Conservation (phyloP, 2,329 filamentous ascomycete species). For the Pseudogymnoascus sp. region DNA sequence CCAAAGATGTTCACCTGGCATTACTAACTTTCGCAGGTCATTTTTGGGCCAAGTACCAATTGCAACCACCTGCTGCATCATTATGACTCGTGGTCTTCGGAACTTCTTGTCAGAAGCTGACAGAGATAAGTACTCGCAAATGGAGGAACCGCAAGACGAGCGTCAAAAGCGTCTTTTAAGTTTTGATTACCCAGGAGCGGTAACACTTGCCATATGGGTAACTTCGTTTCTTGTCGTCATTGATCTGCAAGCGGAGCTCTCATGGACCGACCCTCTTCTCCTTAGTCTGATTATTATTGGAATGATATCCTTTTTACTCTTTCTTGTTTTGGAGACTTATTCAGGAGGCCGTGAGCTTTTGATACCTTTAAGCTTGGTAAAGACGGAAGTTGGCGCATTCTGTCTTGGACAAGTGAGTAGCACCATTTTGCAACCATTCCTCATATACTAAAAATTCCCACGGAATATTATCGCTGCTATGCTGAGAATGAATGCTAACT, state of each 20-base stretch:
- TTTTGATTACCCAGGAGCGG: not conserved
- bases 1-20: not conserved
- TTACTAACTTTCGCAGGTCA: not conserved
- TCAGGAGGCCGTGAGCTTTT: slow-evolving; percentile 16
- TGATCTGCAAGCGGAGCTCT: slow-evolving; percentile 11
- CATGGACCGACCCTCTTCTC: slow-evolving; percentile 17
- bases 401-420: slow-evolving; percentile 15
- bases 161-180: not conserved
- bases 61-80: not conserved
- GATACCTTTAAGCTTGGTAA: slow-evolving; percentile 17
- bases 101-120: slow-evolving; percentile 9
- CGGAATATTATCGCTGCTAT: too few relatives aligned
- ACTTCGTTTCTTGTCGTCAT: not conserved
- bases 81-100: not conserved
- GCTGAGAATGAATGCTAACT: too few relatives aligned
- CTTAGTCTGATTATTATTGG: slow-evolving; percentile 14
- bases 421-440: not conserved
- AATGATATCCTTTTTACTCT: slow-evolving; percentile 12
- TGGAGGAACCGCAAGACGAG: not conserved
- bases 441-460: not conserved
- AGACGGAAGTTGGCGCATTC: slow-evolving; percentile 18
- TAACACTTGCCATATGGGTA: not conserved
- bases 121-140: not conserved
- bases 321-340: slow-evolving; percentile 17
- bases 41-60: not conserved